These are phyloP conservation scores for Triadica sebifera DNA, from an alignment of 345 rosid genomes.

Conservation along the genomic window DNA sequence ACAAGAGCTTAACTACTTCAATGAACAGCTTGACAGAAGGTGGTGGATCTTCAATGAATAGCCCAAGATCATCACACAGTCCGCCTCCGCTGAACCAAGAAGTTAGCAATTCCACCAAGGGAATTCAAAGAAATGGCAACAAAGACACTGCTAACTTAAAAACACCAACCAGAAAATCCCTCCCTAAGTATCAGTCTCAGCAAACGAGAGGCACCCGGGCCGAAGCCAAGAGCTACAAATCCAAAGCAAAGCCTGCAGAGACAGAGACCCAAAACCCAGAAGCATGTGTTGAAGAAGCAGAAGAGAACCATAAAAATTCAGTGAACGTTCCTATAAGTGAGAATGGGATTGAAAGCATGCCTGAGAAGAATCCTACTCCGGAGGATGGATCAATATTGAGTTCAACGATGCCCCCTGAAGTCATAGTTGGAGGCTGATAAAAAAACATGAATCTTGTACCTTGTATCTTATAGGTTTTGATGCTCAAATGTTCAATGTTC, in stretches of 20 bases:
- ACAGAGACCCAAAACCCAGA: conserved; percentile 24
- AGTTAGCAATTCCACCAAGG: conserved; percentile 33
- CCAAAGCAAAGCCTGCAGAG: conserved; percentile 38
- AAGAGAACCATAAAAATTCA: conserved; percentile 35
- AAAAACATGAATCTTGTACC: conserved; percentile 1
- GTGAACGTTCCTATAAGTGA: conserved; percentile 22
- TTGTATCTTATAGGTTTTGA: too few relatives aligned
- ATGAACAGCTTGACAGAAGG: conserved; percentile 36
- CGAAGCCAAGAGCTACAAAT: conserved; percentile 32
- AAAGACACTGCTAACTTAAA: conserved; percentile 47
- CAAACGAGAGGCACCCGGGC: conserved; percentile 24
- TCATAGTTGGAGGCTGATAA: conserved; percentile 61
- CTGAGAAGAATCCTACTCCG: conserved; percentile 29
- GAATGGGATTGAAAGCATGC: conserved; percentile 19
- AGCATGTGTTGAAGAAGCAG: conserved; percentile 24
- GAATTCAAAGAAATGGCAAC: conserved; percentile 31
- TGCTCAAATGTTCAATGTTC: conserved; percentile 5
- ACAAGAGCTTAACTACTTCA: conserved; percentile 49
- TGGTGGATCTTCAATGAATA: conserved; percentile 19
- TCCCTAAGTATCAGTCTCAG: conserved; percentile 42
- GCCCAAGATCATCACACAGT: conserved; percentile 28
- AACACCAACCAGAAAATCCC: conserved; percentile 45
- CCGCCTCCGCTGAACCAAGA: conserved; percentile 33
- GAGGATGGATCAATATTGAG: conserved; percentile 28
- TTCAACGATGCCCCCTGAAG: conserved; percentile 44